Evolutionary conservation across 202 grass and related monocot species (phyloP).

Genomic region (Elaeis oleifera): DNA sequence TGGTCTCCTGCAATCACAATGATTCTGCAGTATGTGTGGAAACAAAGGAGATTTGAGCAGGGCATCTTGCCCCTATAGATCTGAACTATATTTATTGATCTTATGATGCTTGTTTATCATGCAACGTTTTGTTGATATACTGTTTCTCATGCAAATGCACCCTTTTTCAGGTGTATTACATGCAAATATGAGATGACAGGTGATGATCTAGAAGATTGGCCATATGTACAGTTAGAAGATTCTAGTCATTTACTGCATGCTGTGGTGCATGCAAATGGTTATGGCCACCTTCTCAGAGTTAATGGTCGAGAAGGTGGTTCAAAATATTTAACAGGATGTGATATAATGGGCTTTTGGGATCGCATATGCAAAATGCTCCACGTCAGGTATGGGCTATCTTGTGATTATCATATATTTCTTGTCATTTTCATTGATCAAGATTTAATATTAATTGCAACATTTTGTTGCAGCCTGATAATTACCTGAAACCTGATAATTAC

Average conservation of each 20-base stretch:
- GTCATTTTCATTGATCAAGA: no score
- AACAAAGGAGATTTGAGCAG: no score
- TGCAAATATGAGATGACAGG: slow-evolving; percentile 67
- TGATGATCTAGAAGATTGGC: slow-evolving; percentile 47
- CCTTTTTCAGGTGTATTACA: slow-evolving; percentile 46
- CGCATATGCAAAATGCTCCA: slow-evolving; percentile 65
- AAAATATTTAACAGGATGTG: slow-evolving; percentile 57
- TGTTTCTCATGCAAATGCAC: background rate
- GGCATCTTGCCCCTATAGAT: no score
- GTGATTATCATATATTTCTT: background rate
- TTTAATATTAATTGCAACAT: no score
- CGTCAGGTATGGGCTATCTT: slow-evolving; percentile 46
- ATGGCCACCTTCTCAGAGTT: slow-evolving; percentile 86
- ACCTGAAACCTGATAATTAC: no score
- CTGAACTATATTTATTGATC: no score
- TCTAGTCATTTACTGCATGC: slow-evolving; percentile 77
- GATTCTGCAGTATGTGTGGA: no score
- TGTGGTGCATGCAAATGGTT: slow-evolving; percentile 85
- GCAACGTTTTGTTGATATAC: no score
- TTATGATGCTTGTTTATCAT: no score
- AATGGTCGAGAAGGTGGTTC: slow-evolving; percentile 90
- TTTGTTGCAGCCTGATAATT: no score
- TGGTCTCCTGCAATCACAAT: no score
- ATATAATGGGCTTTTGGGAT: slow-evolving; percentile 95
- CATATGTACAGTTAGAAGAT: slow-evolving; percentile 59